Percentiles rank a stretch among this genome's conserved stretches.
Conservation (phyloP, 768 basidiomycete species). For the Pisolithus tinctorius region DNA sequence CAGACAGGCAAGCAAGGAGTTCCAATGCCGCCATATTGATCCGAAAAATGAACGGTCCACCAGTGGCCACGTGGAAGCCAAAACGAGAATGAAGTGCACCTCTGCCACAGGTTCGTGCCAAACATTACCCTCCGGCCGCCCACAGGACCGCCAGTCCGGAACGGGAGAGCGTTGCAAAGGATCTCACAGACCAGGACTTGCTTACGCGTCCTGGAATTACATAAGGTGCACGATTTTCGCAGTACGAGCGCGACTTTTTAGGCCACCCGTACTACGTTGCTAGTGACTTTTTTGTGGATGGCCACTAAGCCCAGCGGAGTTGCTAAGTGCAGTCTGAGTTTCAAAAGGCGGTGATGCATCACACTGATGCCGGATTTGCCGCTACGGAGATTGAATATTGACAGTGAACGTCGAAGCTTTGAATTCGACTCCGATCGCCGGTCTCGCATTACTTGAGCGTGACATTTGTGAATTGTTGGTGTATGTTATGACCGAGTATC, state of each 20-base stretch:
- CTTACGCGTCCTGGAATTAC: conserved; percentile 56
- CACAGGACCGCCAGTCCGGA: neutral
- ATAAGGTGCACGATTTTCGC: conserved; percentile 22
- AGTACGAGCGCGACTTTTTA: conserved; percentile 29
- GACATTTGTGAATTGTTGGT: neutral
- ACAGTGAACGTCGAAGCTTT: too few relatives aligned
- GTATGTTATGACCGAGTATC: neutral
- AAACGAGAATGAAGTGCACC: conserved; percentile 46
- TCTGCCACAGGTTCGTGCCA: conserved; percentile 40
- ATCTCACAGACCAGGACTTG: conserved; percentile 50
- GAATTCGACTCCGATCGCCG: too few relatives aligned
- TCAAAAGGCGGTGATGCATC: too few relatives aligned
- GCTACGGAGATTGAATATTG: too few relatives aligned
- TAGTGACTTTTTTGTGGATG: conserved; percentile 44
- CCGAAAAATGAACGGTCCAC: conserved; percentile 48
- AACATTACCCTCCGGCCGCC: neutral
- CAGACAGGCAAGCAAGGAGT: conserved; percentile 40
- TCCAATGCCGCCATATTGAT: conserved; percentile 14
- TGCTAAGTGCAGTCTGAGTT: too few relatives aligned
- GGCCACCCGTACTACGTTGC: conserved; percentile 41
- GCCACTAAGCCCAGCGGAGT: conserved; percentile 8
- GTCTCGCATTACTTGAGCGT: too few relatives aligned
- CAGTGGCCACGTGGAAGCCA: conserved; percentile 41
- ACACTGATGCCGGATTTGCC: too few relatives aligned
- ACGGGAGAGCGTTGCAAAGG: neutral